Percentiles rank a stretch among this genome's conserved stretches.
These are phyloP conservation scores for Phytophthora brassicae DNA, from an alignment of 352 stramenopile genomes.

Conservation along the genomic window DNA sequence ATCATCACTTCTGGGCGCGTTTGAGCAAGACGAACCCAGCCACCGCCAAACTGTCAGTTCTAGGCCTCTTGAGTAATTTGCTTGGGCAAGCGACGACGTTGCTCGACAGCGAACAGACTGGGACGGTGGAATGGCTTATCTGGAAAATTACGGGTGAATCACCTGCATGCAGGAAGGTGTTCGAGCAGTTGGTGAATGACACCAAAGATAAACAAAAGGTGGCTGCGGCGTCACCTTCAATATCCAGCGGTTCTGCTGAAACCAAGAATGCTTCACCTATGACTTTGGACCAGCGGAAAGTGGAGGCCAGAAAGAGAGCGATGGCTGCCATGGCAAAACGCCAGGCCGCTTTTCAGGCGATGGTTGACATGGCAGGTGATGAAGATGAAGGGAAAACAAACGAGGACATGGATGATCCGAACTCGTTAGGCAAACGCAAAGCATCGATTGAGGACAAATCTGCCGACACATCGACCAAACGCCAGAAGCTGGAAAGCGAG, in stretches of 20 bases:
- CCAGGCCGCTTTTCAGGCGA: conserved; percentile 82
- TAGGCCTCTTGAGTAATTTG: conserved; percentile 60
- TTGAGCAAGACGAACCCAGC: conserved; percentile 39
- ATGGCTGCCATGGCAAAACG: conserved; percentile 82
- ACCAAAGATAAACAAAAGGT: conserved; percentile 33
- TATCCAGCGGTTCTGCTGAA: not conserved
- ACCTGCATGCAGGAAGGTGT: conserved; percentile 36
- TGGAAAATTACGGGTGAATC: conserved; percentile 58
- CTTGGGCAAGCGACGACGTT: conserved; percentile 41
- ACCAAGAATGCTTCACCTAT: conserved; percentile 22
- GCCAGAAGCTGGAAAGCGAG: conserved; percentile 47
- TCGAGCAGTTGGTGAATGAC: conserved; percentile 39
- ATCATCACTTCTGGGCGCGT: conserved; percentile 50
- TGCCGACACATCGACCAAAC: conserved; percentile 44
- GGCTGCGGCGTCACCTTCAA: conserved; percentile 5
- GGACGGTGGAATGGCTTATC: conserved; percentile 77
- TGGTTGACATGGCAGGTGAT: conserved; percentile 66
- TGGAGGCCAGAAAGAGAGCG: conserved; percentile 73
- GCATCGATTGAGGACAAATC: conserved; percentile 30
- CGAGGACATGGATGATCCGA: conserved; percentile 28
- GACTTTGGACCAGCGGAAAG: conserved; percentile 77
- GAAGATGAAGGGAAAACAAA: conserved; percentile 41
- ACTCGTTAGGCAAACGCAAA: conserved; percentile 53
- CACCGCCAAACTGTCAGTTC: conserved; percentile 47
- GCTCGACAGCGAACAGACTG: conserved; percentile 75